Conservation (phyloP, 208 protist species). For the Trichomonas vaginalis region DNA sequence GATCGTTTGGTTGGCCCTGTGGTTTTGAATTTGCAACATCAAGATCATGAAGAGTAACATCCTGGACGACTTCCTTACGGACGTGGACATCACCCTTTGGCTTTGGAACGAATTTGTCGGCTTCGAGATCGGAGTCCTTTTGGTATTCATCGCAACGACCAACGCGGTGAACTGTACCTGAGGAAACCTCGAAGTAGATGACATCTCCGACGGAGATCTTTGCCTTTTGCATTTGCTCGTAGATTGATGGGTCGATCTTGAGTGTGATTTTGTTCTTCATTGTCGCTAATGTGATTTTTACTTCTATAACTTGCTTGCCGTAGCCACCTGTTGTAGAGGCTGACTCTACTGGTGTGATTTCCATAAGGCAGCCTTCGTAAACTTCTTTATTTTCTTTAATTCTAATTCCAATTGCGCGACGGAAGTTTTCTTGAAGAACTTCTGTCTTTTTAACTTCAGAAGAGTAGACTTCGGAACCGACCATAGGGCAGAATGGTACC, state of each 20-base stretch:
- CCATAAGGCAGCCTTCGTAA: constrained; percentile 68
- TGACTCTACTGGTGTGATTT: constrained; percentile 90
- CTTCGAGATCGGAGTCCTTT: constrained; percentile 51
- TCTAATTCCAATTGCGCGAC: constrained; percentile 90
- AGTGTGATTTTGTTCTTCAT: constrained; percentile 89
- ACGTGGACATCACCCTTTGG: constrained; percentile 99
- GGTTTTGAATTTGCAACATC: constrained; percentile 71
- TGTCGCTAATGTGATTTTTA: constrained; percentile 92
- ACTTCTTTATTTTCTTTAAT: constrained; percentile 99
- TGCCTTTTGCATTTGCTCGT: constrained; percentile 93
- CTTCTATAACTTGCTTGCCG: constrained; percentile 85
- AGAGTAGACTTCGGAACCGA: constrained; percentile 97
- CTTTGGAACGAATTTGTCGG: constrained; percentile 97
- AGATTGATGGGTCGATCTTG: constrained; percentile 94
- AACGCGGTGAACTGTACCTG: constrained; percentile 70
- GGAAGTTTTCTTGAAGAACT: constrained; percentile 98
- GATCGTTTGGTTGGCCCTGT: neutral
- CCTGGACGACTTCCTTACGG: constrained; percentile 87
- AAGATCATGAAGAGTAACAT: constrained; percentile 98
- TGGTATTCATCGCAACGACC: constrained; percentile 47
- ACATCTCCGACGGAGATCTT: constrained; percentile 90
- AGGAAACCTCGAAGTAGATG: constrained; percentile 97
- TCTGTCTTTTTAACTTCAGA: constrained; percentile 99
- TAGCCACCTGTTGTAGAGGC: constrained; percentile 59
- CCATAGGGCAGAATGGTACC: constrained; percentile 91